Base-by-base conservation (phyloP, 176 grass and related monocot species). In the Microstegium vimineum region DNA sequence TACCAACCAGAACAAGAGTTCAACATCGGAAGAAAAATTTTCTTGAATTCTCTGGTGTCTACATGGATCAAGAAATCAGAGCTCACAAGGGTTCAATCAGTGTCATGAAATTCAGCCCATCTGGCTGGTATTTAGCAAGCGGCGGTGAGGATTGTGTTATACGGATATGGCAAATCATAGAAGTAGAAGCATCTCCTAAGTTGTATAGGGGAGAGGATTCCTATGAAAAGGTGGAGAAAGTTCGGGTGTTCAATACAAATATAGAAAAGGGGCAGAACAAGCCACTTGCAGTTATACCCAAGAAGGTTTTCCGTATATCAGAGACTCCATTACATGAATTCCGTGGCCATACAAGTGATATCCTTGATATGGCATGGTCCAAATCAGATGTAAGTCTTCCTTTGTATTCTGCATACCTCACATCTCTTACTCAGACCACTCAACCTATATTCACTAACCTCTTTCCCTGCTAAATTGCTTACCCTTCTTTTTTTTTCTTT, bases 301-400 rank as follows among this genome's bases (percentile, higher is more conserved):
- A 85, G 27, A 89, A 86, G 51, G 69, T 66, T 47, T 93, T 91
- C 54, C 81, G 76, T n/a, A 93, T 99, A 87, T 84, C 88, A 42
- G 91, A 95, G 51, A 75, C 67, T 61, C 91, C 93, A 5, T 12
- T 93, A 17, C 91, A 94, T 79, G 92, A 99, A 70, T 93, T 99
- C 51, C 73, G 49, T 67, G 91, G 93, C 6, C 96, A 99, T 88
- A 90, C 43, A 28, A 81, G 79, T 83, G 89, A 84, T 66, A 93
- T 99, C 77, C 83, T 99, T 30, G 96, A 95, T 80, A 68, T 99
- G 86, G 80, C 90, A 47, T 99, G 93, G 96, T 99, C 96, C 67
- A 73, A 87, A 23, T 91, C 85, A 68, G 82, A 99, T 90, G 96
- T 99, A 89, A 83, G 93, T 86, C 72, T 51, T 43, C 20, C 17